These are phyloP conservation scores for Schizophyllum amplum DNA, from an alignment of 1,284 basidiomycete genomes.

Conservation along the genomic window DNA sequence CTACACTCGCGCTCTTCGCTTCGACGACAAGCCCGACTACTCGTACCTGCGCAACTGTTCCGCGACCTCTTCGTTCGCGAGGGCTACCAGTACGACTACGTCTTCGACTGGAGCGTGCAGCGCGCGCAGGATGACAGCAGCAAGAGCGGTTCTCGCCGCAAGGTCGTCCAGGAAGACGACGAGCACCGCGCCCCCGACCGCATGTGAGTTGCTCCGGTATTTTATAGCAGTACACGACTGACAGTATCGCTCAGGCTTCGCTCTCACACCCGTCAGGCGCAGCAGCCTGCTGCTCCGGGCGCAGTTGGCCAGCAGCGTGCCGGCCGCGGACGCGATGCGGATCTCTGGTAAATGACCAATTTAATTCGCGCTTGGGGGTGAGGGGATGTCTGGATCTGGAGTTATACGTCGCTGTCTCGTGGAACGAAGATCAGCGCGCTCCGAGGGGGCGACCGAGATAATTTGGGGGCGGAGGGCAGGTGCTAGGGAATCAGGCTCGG, in stretches of 20 bases:
- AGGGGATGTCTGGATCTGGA: not conserved
- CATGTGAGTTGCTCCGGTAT: constrained; percentile 47
- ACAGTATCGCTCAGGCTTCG: constrained; percentile 50
- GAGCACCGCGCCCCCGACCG: constrained; percentile 70
- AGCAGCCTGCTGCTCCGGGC: constrained; percentile 55
- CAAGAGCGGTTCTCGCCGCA: constrained; percentile 48
- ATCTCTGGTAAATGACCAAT: constrained; percentile 58
- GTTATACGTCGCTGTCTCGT: not conserved
- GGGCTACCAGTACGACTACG: constrained; percentile 96
- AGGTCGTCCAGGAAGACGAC: constrained; percentile 74
- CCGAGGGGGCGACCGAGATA: not conserved
- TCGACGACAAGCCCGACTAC: constrained; percentile 98
- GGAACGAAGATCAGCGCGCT: not conserved
- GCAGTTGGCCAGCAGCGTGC: constrained; percentile 56
- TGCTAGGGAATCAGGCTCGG: not conserved
- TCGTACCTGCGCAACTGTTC: constrained; percentile 98
- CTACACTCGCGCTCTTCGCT: constrained; percentile 93
- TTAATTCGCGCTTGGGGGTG: not conserved
- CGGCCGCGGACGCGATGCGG: constrained; percentile 53
- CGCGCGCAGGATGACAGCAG: constrained; percentile 66
- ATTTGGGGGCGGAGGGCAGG: not conserved
- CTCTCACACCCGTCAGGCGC: constrained; percentile 76
- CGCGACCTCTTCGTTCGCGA: constrained; percentile 95
- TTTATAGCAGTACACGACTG: constrained; percentile 14
- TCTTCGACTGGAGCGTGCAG: constrained; percentile 97